A percentile compares a stretch with the other conserved stretches of the same genome.
These are phyloP conservation scores for Buddleja alternifolia DNA, from an alignment of 257 asterid species.

Conservation along the genomic window DNA sequence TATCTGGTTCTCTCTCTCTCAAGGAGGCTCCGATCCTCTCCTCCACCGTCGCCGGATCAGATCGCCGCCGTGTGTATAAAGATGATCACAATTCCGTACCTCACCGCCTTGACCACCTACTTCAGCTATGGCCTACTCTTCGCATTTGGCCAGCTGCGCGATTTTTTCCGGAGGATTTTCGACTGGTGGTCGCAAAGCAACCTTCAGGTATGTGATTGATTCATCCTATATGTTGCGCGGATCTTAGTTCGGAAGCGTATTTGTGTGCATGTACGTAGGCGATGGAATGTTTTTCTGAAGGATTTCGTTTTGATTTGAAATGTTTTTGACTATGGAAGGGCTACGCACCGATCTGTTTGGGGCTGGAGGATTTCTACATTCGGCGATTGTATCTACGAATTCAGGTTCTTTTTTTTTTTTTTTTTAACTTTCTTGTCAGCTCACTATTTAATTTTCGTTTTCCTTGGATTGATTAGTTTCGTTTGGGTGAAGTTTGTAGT, in stretches of 20 bases:
- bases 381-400: slow-evolving; percentile 87
- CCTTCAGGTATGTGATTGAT: slow-evolving; percentile 61
- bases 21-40: slow-evolving; percentile 35
- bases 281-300: not conserved
- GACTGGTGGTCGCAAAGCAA: slow-evolving; percentile 78
- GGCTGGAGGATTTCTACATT: slow-evolving; percentile 94
- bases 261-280: not conserved
- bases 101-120: slow-evolving; percentile 93
- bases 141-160: slow-evolving; percentile 93
- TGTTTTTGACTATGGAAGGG: slow-evolving; percentile 57
- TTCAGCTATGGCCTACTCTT: slow-evolving; percentile 98
- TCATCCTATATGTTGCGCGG: not conserved
- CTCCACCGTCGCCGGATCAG: slow-evolving; percentile 44
- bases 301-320: slow-evolving; percentile 20
- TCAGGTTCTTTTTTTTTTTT: slow-evolving; percentile 60
- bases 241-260: not conserved
- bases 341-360: slow-evolving; percentile 98
- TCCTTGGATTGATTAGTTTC: not conserved
- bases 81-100: slow-evolving; percentile 89
- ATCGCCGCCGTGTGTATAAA: slow-evolving; percentile 40
- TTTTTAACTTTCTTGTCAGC: not conserved
- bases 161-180: slow-evolving; percentile 68
- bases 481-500: not conserved
- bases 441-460: not conserved
- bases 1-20: slow-evolving; percentile 33